Percentiles rank a stretch among this genome's conserved stretches.
Evolutionary conservation across 805 yeast species (phyloP).

Genomic region (Yamadazyma nakazawae): DNA sequence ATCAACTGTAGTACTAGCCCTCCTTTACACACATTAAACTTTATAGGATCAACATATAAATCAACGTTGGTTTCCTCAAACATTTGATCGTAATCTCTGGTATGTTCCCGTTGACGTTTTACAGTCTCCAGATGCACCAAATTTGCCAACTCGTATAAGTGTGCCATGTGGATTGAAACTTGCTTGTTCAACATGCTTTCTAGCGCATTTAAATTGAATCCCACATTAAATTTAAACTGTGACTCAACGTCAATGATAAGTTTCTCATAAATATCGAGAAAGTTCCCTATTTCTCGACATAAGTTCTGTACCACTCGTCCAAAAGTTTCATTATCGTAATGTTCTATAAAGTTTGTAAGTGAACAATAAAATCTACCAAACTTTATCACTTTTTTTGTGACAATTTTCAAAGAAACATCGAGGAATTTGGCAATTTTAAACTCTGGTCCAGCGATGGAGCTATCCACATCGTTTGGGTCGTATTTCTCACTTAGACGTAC

Average conservation of each 20-base stretch:
- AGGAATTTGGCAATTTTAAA: slow-evolving; percentile 67
- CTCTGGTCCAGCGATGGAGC: slow-evolving; percentile 65
- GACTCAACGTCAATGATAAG: slow-evolving; percentile 47
- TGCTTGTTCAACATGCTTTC: slow-evolving; percentile 36
- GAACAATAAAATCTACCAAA: slow-evolving; percentile 63
- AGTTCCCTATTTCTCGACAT: slow-evolving; percentile 51
- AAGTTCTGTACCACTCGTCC: slow-evolving; percentile 77
- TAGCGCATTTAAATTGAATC: slow-evolving; percentile 57
- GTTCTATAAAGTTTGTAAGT: slow-evolving; percentile 56
- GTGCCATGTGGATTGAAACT: slow-evolving; percentile 37
- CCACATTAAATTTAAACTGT: slow-evolving; percentile 45
- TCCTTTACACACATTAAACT: slow-evolving; percentile 64
- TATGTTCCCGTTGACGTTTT: slow-evolving; percentile 27
- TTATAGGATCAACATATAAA: slow-evolving; percentile 47
- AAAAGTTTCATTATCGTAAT: slow-evolving; percentile 49
- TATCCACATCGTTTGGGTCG: slow-evolving; percentile 40
- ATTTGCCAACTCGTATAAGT: slow-evolving; percentile 55
- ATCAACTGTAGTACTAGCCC: slow-evolving; percentile 67
- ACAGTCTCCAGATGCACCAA: slow-evolving; percentile 49
- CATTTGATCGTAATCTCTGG: slow-evolving; percentile 14
- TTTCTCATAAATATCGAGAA: slow-evolving; percentile 24
- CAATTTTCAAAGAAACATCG: slow-evolving; percentile 70
- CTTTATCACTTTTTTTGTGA: slow-evolving; percentile 57
- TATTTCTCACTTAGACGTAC: slow-evolving; percentile 65
- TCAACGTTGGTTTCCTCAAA: slow-evolving; percentile 42